Evolutionary conservation across 129 eudicot species (phyloP).

Genomic region (Chrysanthemum lavandulifolium): DNA sequence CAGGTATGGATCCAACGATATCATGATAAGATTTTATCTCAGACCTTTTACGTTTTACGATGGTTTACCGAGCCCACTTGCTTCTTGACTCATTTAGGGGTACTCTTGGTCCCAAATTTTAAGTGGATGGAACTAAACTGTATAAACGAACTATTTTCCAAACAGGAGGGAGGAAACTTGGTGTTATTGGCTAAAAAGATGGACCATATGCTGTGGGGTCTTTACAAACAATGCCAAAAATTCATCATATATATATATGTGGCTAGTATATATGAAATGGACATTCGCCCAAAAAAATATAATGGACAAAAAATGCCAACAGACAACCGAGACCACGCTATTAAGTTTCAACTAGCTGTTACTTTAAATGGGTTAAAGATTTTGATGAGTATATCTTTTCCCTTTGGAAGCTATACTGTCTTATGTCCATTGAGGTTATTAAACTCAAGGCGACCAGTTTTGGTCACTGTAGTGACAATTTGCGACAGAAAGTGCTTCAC

Average conservation of each 20-base stretch:
- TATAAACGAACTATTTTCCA: slow-evolving; percentile 18
- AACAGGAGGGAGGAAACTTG: slow-evolving; percentile 24
- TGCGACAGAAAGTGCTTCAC: too few species aligned
- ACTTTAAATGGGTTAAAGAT: slow-evolving; percentile 11
- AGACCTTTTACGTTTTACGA: too few species aligned
- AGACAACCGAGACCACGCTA: slow-evolving; percentile 30
- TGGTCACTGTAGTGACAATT: too few species aligned
- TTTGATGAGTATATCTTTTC: too few species aligned
- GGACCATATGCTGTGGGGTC: slow-evolving; percentile 26
- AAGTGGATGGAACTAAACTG: slow-evolving; percentile 16
- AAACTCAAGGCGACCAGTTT: too few species aligned
- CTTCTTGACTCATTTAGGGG: too few species aligned
- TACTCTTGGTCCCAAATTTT: slow-evolving; percentile 2
- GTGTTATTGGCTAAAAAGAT: slow-evolving; percentile 10
- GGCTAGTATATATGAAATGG: slow-evolving; percentile 14
- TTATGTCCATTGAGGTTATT: too few species aligned
- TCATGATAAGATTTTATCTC: too few species aligned
- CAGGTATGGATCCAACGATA: too few species aligned
- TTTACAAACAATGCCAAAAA: slow-evolving; percentile 20
- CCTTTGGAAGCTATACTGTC: too few species aligned
- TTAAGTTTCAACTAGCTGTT: slow-evolving; percentile 23
- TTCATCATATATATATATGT: slow-evolving; percentile 23
- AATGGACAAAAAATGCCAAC: slow-evolving; percentile 11
- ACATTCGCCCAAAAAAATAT: not conserved
- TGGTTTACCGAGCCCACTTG: too few species aligned